A percentile compares a stretch with the other conserved stretches of the same genome.
Conservation (phyloP, 352 stramenopile species). For the Phytopythium litorale region DNA sequence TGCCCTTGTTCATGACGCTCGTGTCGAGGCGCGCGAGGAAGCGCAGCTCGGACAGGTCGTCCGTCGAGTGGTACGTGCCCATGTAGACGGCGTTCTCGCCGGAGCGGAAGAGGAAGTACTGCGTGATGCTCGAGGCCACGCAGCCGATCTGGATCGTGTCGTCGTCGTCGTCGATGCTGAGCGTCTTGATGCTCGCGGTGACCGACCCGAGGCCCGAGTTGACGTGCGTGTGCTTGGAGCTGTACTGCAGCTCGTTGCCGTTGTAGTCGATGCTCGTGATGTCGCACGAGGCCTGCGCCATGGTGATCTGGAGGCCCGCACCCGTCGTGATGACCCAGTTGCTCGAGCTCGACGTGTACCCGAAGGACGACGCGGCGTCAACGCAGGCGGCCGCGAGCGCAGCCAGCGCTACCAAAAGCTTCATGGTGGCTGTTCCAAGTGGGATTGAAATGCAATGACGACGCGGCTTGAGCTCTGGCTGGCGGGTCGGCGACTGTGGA, state of each 20-base stretch:
- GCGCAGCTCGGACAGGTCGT: slow-evolving; percentile 37
- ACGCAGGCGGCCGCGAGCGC: slow-evolving; percentile 2
- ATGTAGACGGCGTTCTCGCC: slow-evolving; percentile 58
- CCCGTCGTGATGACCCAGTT: slow-evolving; percentile 42
- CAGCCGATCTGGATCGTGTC: slow-evolving; percentile 47
- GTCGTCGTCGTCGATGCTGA: slow-evolving; percentile 27
- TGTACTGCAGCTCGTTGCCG: slow-evolving; percentile 42
- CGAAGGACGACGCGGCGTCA: slow-evolving; percentile 24
- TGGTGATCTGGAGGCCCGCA: slow-evolving; percentile 32
- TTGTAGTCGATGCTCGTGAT: slow-evolving; percentile 52
- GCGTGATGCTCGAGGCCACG: slow-evolving; percentile 26
- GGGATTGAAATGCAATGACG: no score
- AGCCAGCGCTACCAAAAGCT: background rate
- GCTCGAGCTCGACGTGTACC: slow-evolving; percentile 26
- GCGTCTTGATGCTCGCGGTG: slow-evolving; percentile 27
- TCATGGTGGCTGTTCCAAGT: background rate
- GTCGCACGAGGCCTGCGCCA: slow-evolving; percentile 37
- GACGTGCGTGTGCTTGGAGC: slow-evolving; percentile 38
- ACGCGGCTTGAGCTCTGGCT: no score
- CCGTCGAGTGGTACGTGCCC: slow-evolving; percentile 42
- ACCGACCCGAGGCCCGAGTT: slow-evolving; percentile 44
- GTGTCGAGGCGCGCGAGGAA: slow-evolving; percentile 42
- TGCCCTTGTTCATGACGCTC: slow-evolving; percentile 28
- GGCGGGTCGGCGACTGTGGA: no score
- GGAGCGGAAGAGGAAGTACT: slow-evolving; percentile 51